Conservation (phyloP, 2,329 filamentous ascomycete genomes). For the Aspergillus tanneri region DNA sequence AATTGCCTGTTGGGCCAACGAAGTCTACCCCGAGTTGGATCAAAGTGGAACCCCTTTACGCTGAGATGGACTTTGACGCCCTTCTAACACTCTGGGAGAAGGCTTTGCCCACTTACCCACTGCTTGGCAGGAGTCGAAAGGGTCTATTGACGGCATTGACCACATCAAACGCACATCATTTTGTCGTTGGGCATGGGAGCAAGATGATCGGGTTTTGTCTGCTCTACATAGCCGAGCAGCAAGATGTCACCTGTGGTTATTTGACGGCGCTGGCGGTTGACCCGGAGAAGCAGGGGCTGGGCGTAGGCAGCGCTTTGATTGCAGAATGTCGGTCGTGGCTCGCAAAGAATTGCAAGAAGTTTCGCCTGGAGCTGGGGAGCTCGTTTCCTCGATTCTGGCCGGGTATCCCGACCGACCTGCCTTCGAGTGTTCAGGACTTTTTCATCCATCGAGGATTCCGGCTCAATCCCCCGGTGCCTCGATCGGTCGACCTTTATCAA, state of each 20-base stretch:
- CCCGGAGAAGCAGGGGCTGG: conserved; percentile 34
- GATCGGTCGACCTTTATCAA: conserved; percentile 43
- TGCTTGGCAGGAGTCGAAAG: conserved; percentile 29
- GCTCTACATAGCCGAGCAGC: conserved; percentile 30
- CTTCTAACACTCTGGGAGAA: conserved; percentile 36
- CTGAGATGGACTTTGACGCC: conserved; percentile 28
- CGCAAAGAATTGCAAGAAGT: conserved; percentile 24
- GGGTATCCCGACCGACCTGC: conserved; percentile 43
- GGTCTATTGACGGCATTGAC: conserved; percentile 30
- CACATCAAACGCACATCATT: conserved; percentile 33
- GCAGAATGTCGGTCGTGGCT: conserved; percentile 30
- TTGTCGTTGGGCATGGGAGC: conserved; percentile 31
- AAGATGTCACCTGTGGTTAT: conserved; percentile 26
- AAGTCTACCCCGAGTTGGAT: conserved; percentile 14
- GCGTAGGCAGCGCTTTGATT: conserved; percentile 42
- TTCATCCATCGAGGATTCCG: conserved; percentile 45
- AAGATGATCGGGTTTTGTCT: conserved; percentile 41
- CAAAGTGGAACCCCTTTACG: conserved; percentile 19
- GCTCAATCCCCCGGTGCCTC: conserved; percentile 23
- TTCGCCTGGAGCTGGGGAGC: conserved; percentile 28
- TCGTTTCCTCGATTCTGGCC: conserved; percentile 50
- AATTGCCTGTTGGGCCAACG: conserved; percentile 36
- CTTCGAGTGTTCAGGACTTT: conserved; percentile 37
- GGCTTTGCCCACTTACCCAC: conserved; percentile 38
- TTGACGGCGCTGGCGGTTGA: conserved; percentile 42